A percentile compares a stretch with the other conserved stretches of the same genome.
phyloP scores from a whole-genome alignment of 768 basidiomycete genomes.

The Termitomyces sp. region DNA sequence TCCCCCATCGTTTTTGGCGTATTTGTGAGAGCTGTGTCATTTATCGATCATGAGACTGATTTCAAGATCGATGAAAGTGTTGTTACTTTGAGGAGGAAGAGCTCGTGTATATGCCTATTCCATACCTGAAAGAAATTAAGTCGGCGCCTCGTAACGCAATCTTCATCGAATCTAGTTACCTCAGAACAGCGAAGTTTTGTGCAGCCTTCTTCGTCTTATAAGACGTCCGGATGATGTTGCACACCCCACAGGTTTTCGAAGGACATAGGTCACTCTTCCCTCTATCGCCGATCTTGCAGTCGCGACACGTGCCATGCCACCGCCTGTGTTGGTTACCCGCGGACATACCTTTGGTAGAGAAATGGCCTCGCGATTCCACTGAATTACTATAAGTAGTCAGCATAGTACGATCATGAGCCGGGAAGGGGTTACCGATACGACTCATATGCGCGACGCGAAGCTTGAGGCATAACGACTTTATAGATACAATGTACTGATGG shows the following conservation, averaged over 20 bases:
- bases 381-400: constrained; percentile 27
- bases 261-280: constrained; percentile 48
- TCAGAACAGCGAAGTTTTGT: constrained; percentile 45
- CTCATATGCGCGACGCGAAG: constrained; percentile 48
- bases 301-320: constrained; percentile 67
- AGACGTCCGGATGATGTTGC: constrained; percentile 57
- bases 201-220: constrained; percentile 64
- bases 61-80: background rate
- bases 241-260: constrained; percentile 54
- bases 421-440: constrained; percentile 42
- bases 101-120: constrained; percentile 66
- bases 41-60: background rate
- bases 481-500: constrained; percentile 57
- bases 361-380: constrained; percentile 39
- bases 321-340: constrained; percentile 68
- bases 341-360: constrained; percentile 33
- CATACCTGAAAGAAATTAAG: constrained; percentile 38
- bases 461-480: constrained; percentile 50
- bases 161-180: constrained; percentile 27
- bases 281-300: constrained; percentile 59
- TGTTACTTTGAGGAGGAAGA: constrained; percentile 68
- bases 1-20: background rate
- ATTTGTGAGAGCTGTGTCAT: background rate
- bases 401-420: background rate
- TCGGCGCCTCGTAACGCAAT: background rate